Base-by-base conservation (phyloP, 805 yeast species). In the Suhomyces xylopsoci region DNA sequence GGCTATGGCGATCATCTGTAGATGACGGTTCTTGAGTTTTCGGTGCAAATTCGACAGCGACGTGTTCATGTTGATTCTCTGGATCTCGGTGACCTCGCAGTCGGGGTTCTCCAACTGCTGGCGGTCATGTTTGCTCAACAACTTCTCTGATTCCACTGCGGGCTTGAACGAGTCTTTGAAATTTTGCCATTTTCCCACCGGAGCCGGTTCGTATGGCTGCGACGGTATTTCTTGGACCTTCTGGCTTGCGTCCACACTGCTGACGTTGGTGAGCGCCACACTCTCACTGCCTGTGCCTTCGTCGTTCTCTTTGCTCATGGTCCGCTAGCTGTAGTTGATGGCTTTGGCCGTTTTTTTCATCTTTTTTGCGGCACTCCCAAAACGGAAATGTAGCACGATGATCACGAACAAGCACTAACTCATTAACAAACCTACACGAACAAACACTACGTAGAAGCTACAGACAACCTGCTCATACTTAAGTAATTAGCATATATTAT, bases 1-100 rank as follows among this genome's bases (percentile, higher is more conserved):
- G 58, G 88, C 90, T 51, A 85, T 77, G 42, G 90, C 86, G 57
- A 84, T 81, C 84, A 84, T 81, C 63, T 82, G 87, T 54, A 80
- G 70, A 54, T 80, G 83, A 62, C 84, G 70, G 51, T 63, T 59
- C 56, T 73, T 72, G 55, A 81, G 68, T 28, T 77, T 73, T 53
- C 81, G 64, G 43, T 69, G 70, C 71, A 74, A 68, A 7, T 74
- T 76, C 65, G 81, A 74, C 46, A 67, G 66, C 43, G 77, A 66
- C 5, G 78, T 64, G 45, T 74, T 73, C 51, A 66, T 62, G 45
- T 70, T 65, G 48, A 75, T 64, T 55, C 67, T 66, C 57, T 77
- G 79, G 54, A 69, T 58, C 32, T 70, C 74, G n/a, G 74, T 67
- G 67, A 77, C 62, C 24, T 61, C 60, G 20, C 57, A 56, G 5